phyloP scores from a whole-genome alignment of 352 stramenopile genomes.

The Phytophthora sansomeana region DNA sequence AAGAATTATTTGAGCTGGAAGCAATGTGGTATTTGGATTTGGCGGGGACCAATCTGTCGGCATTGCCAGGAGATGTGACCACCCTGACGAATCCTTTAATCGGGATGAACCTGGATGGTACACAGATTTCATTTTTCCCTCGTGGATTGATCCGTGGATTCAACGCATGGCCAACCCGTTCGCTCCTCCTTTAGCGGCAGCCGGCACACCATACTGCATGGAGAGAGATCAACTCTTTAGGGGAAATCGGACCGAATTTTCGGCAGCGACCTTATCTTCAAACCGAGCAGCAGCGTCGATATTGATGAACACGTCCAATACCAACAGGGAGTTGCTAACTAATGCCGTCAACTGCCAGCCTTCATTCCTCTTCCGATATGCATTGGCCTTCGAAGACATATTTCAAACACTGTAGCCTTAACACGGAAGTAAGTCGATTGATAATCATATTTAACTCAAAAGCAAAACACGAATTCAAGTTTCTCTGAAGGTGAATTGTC shows the following conservation, averaged over 20 bases:
- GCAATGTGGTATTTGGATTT: slow-evolving; percentile 39
- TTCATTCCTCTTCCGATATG: slow-evolving; percentile 27
- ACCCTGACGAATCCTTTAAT: slow-evolving; percentile 25
- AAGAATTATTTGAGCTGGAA: slow-evolving; percentile 35
- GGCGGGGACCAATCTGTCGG: slow-evolving; percentile 27
- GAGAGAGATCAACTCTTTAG: slow-evolving; percentile 25
- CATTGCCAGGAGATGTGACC: slow-evolving; percentile 25
- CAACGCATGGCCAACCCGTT: slow-evolving; percentile 10
- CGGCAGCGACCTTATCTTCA: background rate
- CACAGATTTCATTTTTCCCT: slow-evolving; percentile 36
- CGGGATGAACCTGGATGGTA: slow-evolving; percentile 30
- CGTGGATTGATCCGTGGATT: slow-evolving; percentile 39
- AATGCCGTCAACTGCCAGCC: slow-evolving; percentile 28
- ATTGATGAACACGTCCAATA: slow-evolving; percentile 23
- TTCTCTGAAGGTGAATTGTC: too few relatives aligned
- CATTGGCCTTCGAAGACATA: slow-evolving; percentile 32
- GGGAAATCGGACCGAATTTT: slow-evolving; percentile 20
- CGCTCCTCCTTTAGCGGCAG: slow-evolving; percentile 20
- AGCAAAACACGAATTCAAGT: too few relatives aligned
- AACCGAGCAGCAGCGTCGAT: background rate
- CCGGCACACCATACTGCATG: slow-evolving; percentile 26
- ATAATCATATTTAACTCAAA: too few relatives aligned
- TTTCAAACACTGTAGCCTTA: slow-evolving; percentile 18
- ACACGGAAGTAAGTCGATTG: background rate
- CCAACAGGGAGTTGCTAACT: slow-evolving; percentile 20